Evolutionary conservation across 345 rosid species (phyloP), one percentile per base, ranked within the genome.

Genomic region (Gossypium australe): DNA sequence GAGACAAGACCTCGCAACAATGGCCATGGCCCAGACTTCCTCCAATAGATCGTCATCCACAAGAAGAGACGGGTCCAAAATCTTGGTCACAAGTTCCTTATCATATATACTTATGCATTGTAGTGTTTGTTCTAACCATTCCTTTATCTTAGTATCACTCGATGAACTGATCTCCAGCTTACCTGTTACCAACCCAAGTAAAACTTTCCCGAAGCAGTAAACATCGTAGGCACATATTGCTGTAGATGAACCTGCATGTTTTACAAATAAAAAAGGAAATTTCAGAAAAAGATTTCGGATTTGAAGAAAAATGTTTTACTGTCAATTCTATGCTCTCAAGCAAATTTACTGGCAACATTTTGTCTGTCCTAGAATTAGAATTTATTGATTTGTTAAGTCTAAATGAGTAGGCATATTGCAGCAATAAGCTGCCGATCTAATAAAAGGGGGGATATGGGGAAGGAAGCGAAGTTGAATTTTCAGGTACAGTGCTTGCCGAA

Each of bases 11-110:
- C 91, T 86, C 4, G 99, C 97, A 11, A 96, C 89, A 74, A 96
- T 88, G 3, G 98, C 97, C 97, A 96, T 93, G 6, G 99, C 98
- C 99, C 99, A 96, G 34, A 96, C 97, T 85, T 96, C 99, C 80
- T 96, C 99, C 56, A 96, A 79, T 7, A 93, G 84, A 78, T 96
- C 99, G 72, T 96, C 99, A 18, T 96, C 98, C 3, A 96, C 89
- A 14, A 96, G 86, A 17, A 96, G 82, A 17, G 94, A 87, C 12
- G 97, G 99, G 79, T 96, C 98, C 47, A 96, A 77, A 52, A 96
- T 93, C 84, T 92, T 96, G 11, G 85, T 89, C 71, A 96, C 90
- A 24, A 93, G 95, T 67, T 92, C 99, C 85, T 93, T 93, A 77
- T 96, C 97, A 29, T 92, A 89, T 77, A 93, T 87, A 77, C 87